Evolutionary conservation across 2,329 filamentous ascomycete genomes (phyloP).

Genomic region (Coleophoma cylindrospora): DNA sequence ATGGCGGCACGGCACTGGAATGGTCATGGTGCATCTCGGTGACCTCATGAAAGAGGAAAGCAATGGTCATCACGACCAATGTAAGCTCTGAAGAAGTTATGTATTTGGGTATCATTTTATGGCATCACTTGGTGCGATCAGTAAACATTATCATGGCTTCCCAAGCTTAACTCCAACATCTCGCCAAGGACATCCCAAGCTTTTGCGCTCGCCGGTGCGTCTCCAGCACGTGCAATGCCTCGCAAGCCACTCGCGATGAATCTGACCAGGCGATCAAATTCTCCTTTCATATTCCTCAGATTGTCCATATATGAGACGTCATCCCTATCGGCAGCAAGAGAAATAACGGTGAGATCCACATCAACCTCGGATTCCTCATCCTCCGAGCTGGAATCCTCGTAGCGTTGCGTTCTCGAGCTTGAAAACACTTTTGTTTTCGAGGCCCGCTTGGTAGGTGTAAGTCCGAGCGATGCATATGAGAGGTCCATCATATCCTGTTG

Average conservation of each 20-base stretch:
- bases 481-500: conserved; percentile 23
- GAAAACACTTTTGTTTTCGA: conserved; percentile 9
- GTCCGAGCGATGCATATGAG: conserved; percentile 24
- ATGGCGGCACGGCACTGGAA: conserved; percentile 34
- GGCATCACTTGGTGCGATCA: too few species aligned
- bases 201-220: conserved; percentile 42
- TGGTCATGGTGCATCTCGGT: conserved; percentile 36
- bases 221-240: conserved; percentile 69
- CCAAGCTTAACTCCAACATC: conserved; percentile 57
- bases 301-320: conserved; percentile 42
- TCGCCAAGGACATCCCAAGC: conserved; percentile 81
- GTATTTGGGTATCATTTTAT: too few species aligned
- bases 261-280: conserved; percentile 60
- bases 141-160: background rate
- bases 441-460: conserved; percentile 4
- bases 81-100: background rate
- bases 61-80: conserved; percentile 36
- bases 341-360: conserved; percentile 30
- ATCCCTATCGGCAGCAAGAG: conserved; percentile 14
- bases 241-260: conserved; percentile 72
- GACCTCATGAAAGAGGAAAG: conserved; percentile 54
- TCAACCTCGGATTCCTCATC: conserved; percentile 32
- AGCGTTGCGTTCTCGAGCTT: conserved; percentile 18
- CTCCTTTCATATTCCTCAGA: conserved; percentile 50
- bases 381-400: conserved; percentile 28